phyloP scores from a whole-genome alignment of 1,139 yeast genomes.

The Yamadazyma triangularis region DNA sequence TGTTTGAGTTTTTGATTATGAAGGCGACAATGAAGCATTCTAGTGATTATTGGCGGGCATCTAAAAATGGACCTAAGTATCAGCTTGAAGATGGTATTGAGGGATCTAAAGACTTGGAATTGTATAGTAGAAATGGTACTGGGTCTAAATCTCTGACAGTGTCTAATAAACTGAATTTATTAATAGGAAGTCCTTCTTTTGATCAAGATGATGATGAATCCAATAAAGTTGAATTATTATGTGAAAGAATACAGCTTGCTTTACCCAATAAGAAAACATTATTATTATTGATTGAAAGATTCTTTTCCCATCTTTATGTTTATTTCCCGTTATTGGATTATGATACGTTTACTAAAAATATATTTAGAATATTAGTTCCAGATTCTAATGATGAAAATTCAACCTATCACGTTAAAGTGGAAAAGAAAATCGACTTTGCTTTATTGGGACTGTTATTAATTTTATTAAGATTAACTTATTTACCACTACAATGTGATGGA shows the following conservation, averaged over 20 bases:
- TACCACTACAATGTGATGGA: conserved; percentile 24
- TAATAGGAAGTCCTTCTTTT: too few relatives aligned
- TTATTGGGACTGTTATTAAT: conserved; percentile 25
- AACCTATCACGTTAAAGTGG: conserved; percentile 15
- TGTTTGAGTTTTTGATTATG: conserved; percentile 3
- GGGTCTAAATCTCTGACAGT: neutral
- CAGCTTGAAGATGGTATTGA: neutral
- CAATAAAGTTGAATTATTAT: conserved; percentile 17
- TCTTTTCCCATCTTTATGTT: conserved; percentile 41
- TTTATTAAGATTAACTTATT: conserved; percentile 25
- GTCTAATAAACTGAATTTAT: too few relatives aligned
- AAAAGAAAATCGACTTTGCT: conserved; percentile 28
- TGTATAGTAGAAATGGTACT: neutral
- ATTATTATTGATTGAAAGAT: conserved; percentile 45
- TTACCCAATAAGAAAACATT: conserved; percentile 40
- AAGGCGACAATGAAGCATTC: conserved; percentile 1
- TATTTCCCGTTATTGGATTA: conserved; percentile 48
- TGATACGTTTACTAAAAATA: conserved; percentile 15
- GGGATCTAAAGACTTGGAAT: neutral
- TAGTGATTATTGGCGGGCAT: neutral
- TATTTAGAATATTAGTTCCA: conserved; percentile 22
- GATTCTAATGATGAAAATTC: conserved; percentile 12
- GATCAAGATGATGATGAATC: neutral
- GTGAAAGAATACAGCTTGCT: conserved; percentile 16
- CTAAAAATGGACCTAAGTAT: neutral